These are phyloP conservation scores for Curvularia lunata DNA, from an alignment of 2,329 filamentous ascomycete species.

Conservation along the genomic window DNA sequence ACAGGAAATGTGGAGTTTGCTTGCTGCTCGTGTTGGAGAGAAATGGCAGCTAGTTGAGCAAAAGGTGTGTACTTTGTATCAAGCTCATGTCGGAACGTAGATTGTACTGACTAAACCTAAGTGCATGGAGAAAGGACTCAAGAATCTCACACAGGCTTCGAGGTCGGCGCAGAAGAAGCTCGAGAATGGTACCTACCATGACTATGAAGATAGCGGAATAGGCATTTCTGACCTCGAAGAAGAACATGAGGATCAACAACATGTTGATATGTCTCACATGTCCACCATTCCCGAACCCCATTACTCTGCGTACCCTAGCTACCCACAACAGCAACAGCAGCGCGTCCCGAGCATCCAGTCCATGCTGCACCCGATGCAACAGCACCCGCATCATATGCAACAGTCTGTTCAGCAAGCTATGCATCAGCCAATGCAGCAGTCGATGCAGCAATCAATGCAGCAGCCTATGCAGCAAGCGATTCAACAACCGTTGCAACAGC, in stretches of 20 bases:
- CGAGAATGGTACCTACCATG: conserved; percentile 53
- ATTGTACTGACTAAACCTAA: conserved; percentile 47
- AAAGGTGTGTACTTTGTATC: conserved; percentile 63
- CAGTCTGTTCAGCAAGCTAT: conserved; percentile 12
- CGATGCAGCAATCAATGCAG: conserved; percentile 18
- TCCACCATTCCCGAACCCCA: conserved; percentile 31
- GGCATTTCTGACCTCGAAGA: conserved; percentile 60
- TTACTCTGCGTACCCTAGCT: conserved; percentile 28
- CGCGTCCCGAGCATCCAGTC: conserved; percentile 51
- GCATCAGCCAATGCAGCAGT: conserved; percentile 46
- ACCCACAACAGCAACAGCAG: conserved; percentile 34
- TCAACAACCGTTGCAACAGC: conserved; percentile 12
- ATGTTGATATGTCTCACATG: conserved; percentile 33
- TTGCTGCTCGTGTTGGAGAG: conserved; percentile 67
- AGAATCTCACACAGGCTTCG: conserved; percentile 75
- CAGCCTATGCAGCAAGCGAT: conserved; percentile 11
- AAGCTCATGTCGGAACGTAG: neutral
- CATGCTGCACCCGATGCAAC: conserved; percentile 39
- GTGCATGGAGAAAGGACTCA: conserved; percentile 85
- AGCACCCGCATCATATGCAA: conserved; percentile 16
- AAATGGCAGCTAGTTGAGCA: conserved; percentile 74
- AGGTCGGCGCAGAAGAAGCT: conserved; percentile 71
- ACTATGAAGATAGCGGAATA: conserved; percentile 73
- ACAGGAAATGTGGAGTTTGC: conserved; percentile 79
- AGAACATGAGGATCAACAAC: conserved; percentile 47